Conservation (phyloP, 2,329 filamentous ascomycete genomes). For the Cryphonectria japonica region DNA sequence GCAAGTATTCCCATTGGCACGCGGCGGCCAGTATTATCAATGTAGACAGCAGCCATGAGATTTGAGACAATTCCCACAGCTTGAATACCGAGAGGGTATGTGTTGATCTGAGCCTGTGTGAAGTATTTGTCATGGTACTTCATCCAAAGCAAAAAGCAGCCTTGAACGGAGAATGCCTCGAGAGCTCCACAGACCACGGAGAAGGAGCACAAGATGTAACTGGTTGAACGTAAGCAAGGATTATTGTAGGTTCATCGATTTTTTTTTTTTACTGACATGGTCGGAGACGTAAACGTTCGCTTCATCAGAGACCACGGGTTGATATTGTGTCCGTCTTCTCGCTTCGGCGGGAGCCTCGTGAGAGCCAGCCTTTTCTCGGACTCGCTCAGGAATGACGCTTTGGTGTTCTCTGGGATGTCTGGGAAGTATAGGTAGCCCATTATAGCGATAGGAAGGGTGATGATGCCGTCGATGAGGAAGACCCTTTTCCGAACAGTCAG, state of each 20-base stretch:
- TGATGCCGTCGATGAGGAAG: slow-evolving; percentile 44
- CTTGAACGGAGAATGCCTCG: slow-evolving; percentile 37
- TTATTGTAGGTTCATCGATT: neutral
- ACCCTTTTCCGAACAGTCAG: neutral
- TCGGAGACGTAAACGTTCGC: slow-evolving; percentile 35
- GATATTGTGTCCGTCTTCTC: slow-evolving; percentile 41
- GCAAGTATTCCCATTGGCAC: slow-evolving; percentile 42
- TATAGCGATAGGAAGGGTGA: slow-evolving; percentile 51
- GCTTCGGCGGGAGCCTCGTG: slow-evolving; percentile 38
- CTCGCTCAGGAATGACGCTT: slow-evolving; percentile 44
- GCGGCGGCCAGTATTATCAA: slow-evolving; percentile 40
- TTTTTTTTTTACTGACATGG: slow-evolving; percentile 28
- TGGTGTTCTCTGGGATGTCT: slow-evolving; percentile 46
- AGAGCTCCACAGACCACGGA: slow-evolving; percentile 42
- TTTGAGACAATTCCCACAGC: slow-evolving; percentile 44
- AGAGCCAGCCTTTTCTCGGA: slow-evolving; percentile 35
- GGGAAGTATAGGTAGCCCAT: slow-evolving; percentile 51
- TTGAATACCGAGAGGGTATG: slow-evolving; percentile 42
- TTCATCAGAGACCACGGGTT: slow-evolving; percentile 36
- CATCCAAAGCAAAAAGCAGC: slow-evolving; percentile 29
- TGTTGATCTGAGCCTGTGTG: slow-evolving; percentile 39
- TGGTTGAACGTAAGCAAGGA: neutral
- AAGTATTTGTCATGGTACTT: slow-evolving; percentile 31
- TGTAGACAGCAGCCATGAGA: slow-evolving; percentile 41
- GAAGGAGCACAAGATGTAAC: slow-evolving; percentile 44